Percentiles rank a stretch among this genome's conserved stretches.
phyloP scores from a whole-genome alignment of 163 green algal species.

The Chlorella variabilis region DNA sequence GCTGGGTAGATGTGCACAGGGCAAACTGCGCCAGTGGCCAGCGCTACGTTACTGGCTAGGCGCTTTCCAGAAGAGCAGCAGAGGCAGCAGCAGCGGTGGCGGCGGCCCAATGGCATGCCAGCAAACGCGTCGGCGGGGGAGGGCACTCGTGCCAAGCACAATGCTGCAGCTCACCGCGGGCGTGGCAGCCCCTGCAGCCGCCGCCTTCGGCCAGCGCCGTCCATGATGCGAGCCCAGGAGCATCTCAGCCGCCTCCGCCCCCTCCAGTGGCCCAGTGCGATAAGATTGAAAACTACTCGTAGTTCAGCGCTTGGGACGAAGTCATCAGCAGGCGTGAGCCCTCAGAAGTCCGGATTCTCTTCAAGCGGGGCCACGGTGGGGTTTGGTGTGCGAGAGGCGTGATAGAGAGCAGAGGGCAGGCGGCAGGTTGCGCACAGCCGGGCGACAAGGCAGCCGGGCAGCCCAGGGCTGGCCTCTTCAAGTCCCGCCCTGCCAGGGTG shows the following conservation, averaged over 20 bases:
- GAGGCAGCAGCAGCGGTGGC: too few relatives aligned
- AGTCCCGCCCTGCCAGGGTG: background rate
- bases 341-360: background rate
- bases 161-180: background rate
- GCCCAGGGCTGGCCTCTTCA: too few relatives aligned
- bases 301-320: slow-evolving; percentile 12
- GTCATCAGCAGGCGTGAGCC: background rate
- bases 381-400: background rate
- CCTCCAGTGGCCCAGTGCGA: background rate
- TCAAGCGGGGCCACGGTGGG: background rate
- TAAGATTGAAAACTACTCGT: slow-evolving; percentile 17
- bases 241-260: background rate
- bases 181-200: background rate
- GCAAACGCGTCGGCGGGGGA: too few relatives aligned
- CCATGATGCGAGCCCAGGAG: background rate
- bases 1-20: too few relatives aligned
- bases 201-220: background rate
- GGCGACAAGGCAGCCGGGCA: background rate
- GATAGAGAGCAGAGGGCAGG: too few relatives aligned
- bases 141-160: too few relatives aligned
- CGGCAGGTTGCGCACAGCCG: background rate
- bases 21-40: too few relatives aligned
- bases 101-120: background rate
- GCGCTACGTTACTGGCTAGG: too few relatives aligned
- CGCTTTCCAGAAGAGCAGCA: too few relatives aligned